These are phyloP conservation scores for Larix sibirica DNA, from an alignment of 83 land plant genomes.

Conservation along the genomic window DNA sequence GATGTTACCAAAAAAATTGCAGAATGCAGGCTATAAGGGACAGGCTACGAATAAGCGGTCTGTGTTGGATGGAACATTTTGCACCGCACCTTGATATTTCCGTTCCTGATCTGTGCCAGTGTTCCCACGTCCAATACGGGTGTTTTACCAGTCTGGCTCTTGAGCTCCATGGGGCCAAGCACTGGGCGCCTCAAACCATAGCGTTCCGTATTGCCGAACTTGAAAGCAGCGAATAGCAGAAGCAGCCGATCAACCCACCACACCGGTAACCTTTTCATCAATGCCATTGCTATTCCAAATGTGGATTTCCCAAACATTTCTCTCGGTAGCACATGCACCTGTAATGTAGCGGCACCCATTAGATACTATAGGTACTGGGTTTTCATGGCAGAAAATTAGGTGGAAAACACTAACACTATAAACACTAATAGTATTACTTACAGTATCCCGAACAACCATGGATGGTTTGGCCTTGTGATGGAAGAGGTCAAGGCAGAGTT, in stretches of 20 bases:
- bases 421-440: constrained; percentile 24
- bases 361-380: neutral
- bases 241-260: constrained; percentile 54
- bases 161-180: constrained; percentile 73
- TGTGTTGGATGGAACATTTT: no score
- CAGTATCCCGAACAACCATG: constrained; percentile 71
- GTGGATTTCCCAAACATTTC: constrained; percentile 69
- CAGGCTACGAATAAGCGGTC: no score
- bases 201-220: constrained; percentile 47
- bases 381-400: neutral
- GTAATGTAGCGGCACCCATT: neutral
- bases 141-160: constrained; percentile 42
- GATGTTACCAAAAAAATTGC: no score
- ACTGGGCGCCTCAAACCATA: constrained; percentile 54
- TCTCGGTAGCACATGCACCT: constrained; percentile 79
- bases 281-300: constrained; percentile 57
- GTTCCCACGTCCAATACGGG: constrained; percentile 50
- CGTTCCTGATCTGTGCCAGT: constrained; percentile 29
- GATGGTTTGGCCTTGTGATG: constrained; percentile 57
- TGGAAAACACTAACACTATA: neutral
- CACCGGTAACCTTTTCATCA: constrained; percentile 56
- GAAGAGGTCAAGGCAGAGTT: constrained; percentile 72
- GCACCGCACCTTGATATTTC: constrained; percentile 46
- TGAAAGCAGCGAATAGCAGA: constrained; percentile 27
- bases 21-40: no score